Evolutionary conservation across 345 rosid species (phyloP).

Genomic region (Gossypium arboreum): DNA sequence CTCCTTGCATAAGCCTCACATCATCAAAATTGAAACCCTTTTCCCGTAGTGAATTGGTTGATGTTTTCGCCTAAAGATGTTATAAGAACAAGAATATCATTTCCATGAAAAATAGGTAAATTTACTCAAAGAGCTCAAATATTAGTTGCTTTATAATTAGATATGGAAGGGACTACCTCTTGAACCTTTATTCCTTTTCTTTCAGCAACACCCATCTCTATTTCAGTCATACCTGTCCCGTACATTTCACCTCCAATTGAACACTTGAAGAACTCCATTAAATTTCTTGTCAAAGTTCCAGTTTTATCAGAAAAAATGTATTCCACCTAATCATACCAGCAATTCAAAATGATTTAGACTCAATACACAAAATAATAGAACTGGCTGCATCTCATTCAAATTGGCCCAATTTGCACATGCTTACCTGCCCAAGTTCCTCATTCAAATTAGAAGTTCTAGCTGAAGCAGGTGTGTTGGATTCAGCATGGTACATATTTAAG

Average conservation of each 20-base stretch:
- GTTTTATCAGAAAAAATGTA: constrained; percentile 98
- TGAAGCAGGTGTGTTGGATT: constrained; percentile 85
- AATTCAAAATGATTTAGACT: constrained; percentile 4
- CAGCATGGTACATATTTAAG: constrained; percentile 82
- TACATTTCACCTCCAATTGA: constrained; percentile 94
- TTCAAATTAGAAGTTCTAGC: constrained; percentile 98
- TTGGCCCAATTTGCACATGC: neutral
- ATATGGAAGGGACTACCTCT: constrained; percentile 44
- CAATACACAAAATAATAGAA: neutral
- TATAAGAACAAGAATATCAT: constrained; percentile 11
- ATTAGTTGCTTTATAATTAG: neutral
- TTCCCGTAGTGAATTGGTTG: constrained; percentile 51
- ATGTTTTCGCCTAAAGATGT: constrained; percentile 43
- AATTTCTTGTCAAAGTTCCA: constrained; percentile 95
- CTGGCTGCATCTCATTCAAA: neutral
- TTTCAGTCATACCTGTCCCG: constrained; percentile 93
- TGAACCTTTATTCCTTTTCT: constrained; percentile 66
- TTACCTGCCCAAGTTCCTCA: constrained; percentile 99
- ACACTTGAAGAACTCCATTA: constrained; percentile 99
- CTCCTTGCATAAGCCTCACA: constrained; percentile 84
- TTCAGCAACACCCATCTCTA: constrained; percentile 74
- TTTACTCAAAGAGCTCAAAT: neutral
- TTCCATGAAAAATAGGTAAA: neutral
- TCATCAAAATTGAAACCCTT: constrained; percentile 98
- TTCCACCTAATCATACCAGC: constrained; percentile 67